Conservation (phyloP, 148 eudicot species). For the Persicaria maculosa region DNA sequence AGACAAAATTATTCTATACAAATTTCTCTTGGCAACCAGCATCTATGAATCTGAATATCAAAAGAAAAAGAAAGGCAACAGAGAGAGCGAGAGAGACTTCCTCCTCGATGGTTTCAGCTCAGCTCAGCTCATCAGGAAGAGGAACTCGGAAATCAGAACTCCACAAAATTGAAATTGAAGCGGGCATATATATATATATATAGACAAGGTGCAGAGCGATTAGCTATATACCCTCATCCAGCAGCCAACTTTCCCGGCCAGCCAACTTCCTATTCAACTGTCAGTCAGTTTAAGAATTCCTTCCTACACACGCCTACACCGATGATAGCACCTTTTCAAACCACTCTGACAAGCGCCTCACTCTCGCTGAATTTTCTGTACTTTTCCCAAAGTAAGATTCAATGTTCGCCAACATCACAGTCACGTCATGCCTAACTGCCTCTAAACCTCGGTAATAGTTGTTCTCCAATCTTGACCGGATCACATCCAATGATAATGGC, state of each 20-base stretch:
- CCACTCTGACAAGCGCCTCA: slow-evolving; percentile 71
- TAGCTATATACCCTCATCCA: too few species aligned
- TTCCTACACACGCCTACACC: slow-evolving; percentile 23
- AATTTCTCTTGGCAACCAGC: too few species aligned
- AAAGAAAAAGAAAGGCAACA: too few species aligned
- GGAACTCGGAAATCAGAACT: too few species aligned
- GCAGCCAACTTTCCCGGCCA: background rate
- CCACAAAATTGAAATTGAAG: too few species aligned
- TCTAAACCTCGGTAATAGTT: slow-evolving; percentile 78
- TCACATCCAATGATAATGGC: slow-evolving; percentile 71
- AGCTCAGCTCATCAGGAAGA: too few species aligned
- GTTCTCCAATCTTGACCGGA: slow-evolving; percentile 70
- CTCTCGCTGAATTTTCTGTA: slow-evolving; percentile 42
- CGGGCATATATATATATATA: too few species aligned
- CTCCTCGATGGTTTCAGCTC: too few species aligned
- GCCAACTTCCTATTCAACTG: slow-evolving; percentile 1
- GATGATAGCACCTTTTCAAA: slow-evolving; percentile 44
- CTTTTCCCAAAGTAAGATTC: slow-evolving; percentile 60
- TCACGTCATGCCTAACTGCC: slow-evolving; percentile 69
- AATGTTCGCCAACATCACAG: slow-evolving; percentile 60
- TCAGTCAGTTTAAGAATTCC: background rate
- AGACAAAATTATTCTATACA: too few species aligned
- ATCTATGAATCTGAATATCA: too few species aligned
- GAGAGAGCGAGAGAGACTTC: too few species aligned
- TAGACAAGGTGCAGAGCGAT: too few species aligned